phyloP scores from a whole-genome alignment of 805 yeast species.

The Schwanniomyces pseudopolymorphus region DNA sequence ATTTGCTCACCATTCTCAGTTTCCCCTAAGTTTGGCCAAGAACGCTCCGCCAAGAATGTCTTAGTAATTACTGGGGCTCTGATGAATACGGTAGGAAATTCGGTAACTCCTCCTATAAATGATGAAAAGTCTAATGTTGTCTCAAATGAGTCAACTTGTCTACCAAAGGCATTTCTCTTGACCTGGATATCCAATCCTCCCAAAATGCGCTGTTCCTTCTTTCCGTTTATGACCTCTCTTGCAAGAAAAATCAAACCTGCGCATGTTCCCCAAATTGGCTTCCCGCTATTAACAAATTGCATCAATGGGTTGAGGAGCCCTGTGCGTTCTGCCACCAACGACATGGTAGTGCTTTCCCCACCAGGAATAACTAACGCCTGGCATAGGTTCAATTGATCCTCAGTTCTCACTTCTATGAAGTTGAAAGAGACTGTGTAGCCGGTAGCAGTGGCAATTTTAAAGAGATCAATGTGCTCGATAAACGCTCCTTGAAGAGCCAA shows the following conservation, averaged over 20 bases:
- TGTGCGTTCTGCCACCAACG: slow-evolving; percentile 67
- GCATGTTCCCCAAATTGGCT: slow-evolving; percentile 83
- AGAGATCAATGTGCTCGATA: slow-evolving; percentile 59
- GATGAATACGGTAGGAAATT: slow-evolving; percentile 58
- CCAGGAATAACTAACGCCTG: slow-evolving; percentile 70
- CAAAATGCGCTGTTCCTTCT: slow-evolving; percentile 52
- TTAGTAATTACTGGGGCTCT: slow-evolving; percentile 70
- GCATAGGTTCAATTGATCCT: slow-evolving; percentile 48
- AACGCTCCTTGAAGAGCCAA: slow-evolving; percentile 81
- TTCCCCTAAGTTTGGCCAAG: slow-evolving; percentile 3
- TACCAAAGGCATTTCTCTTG: slow-evolving; percentile 73
- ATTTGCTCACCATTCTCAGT: slow-evolving; percentile 6
- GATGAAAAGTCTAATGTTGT: slow-evolving; percentile 41
- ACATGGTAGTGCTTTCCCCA: slow-evolving; percentile 70
- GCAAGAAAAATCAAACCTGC: slow-evolving; percentile 77
- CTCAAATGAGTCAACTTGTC: slow-evolving; percentile 69
- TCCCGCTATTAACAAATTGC: slow-evolving; percentile 47
- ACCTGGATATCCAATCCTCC: slow-evolving; percentile 68
- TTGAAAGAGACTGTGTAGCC: slow-evolving; percentile 27
- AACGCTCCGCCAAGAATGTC: slow-evolving; percentile 8
- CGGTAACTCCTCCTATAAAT: slow-evolving; percentile 41
- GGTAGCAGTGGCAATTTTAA: slow-evolving; percentile 32
- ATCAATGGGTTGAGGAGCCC: slow-evolving; percentile 55
- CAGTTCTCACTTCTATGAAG: slow-evolving; percentile 51
- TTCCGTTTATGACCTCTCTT: slow-evolving; percentile 50